Evolutionary conservation across 768 basidiomycete species (phyloP), one percentile per base, ranked within the genome.

Genomic region (Pulveroboletus sp.): DNA sequence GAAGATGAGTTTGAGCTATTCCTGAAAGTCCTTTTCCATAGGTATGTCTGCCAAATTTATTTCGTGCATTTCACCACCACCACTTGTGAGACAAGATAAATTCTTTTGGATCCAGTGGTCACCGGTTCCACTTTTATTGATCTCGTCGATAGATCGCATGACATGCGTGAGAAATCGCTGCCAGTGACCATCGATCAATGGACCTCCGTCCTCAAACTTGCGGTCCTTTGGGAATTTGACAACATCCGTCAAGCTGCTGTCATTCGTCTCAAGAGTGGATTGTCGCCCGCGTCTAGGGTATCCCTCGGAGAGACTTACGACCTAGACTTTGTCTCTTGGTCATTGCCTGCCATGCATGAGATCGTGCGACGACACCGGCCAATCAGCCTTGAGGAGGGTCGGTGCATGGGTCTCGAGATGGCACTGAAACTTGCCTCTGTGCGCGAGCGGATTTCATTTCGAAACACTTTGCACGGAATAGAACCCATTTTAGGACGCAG

Each of bases 211-310:
- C 64, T 76, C 14, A 69, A 68, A 47, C 58, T 75, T 11, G 61
- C 74, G 7, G 64, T 55, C 4, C 64, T 68, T 46, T 75, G 73
- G 72, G 51, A 50, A 21, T 73, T 77, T 47, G 49, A 54, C 9
- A 49, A 33, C 7, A 35, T 71, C 21, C 66, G 69, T 8, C 21
- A 53, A n/a, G 52, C 55, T 5, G 70, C 71, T 1, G 65, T 71
- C 11, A 11, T 59, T 4, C 44, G 43, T 3, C 40, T 48, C 26
- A 47, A 60, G 28, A 56, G 64, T 0, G 1, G 2, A 8, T 5
- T 41, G 7, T 11, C 32, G 3, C 12, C 32, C 5, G 32, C 32
- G 14, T 3, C 12, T 1, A 33, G 3, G 32, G 14, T 33, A 2
- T 12, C 32, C 32, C 12, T 75, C 15, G 71, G 65, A 10, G 57